Evolutionary conservation across 257 asterid genomes (phyloP).

Genomic region (Solanum neorickii): DNA sequence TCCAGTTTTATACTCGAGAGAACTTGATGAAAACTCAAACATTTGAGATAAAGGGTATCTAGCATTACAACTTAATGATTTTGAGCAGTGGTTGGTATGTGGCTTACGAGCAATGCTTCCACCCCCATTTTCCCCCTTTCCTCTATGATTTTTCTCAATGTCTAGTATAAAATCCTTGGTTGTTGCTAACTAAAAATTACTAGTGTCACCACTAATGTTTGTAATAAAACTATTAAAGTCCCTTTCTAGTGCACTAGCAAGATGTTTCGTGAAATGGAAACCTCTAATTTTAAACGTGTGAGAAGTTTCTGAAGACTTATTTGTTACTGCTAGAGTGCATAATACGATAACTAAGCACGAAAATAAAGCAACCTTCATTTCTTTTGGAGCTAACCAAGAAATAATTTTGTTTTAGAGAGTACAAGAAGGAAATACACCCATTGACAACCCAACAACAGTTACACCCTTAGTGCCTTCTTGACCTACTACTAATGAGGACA

Average conservation of each 20-base stretch:
- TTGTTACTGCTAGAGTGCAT: constrained; percentile 1
- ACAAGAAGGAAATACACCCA: no score
- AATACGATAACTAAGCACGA: constrained; percentile 13
- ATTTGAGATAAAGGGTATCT: background rate
- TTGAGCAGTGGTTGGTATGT: background rate
- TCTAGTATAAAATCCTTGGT: background rate
- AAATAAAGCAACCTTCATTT: constrained; percentile 8
- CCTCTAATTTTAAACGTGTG: background rate
- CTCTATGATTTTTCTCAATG: background rate
- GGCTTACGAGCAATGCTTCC: constrained; percentile 21
- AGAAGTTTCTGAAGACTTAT: constrained; percentile 11
- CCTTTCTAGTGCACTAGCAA: background rate
- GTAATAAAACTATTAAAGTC: constrained; percentile 15
- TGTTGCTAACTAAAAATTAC: background rate
- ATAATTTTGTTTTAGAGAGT: no score
- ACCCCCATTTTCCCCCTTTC: constrained; percentile 19
- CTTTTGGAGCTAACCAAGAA: background rate
- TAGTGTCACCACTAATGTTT: background rate
- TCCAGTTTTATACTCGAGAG: no score
- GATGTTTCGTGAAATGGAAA: background rate
- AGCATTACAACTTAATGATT: background rate
- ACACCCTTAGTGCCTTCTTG: no score
- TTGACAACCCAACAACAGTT: no score
- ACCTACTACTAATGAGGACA: no score
- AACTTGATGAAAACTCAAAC: no score